Base-by-base conservation (phyloP, 1,284 basidiomycete genomes). In the Phellopilus nigrolimitatus region DNA sequence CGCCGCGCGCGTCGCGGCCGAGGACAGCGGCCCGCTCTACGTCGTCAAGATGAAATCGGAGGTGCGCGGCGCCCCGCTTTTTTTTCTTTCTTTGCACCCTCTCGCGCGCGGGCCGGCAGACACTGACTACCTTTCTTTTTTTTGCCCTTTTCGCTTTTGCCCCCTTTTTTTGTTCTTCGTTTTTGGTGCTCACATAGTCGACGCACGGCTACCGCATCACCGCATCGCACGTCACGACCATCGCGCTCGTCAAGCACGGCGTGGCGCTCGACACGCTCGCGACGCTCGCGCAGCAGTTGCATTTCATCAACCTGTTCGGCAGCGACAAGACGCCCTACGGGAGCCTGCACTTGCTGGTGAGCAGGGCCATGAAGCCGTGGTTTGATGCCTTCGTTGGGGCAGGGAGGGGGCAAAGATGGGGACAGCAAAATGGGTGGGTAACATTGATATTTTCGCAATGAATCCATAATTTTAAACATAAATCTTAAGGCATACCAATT, bases 321-420 rank as follows among this genome's bases (percentile, higher is more conserved):
- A 90, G 91, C 3, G 87, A 92, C 38, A 86, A 91, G 55, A 86
- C 91, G 1, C 95, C 95, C 0, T 99, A 98, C 63, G 95, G 97
- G 67, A 91, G 91, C 63, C 70, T 99, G 15, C 95, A 98, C 67
- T 91, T 91, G n/a, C 81, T 99, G 24, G 93, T 99, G 9, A 97
- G 95, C 63, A 88, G 84, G 57, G 95, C 93, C 62, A 93, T 98
- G 44, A 95, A 97, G 57, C 95, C 95, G 0, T 98, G 93, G 87
- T 98, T 99, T 62, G 95, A 98, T 67, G 93, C 94, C 10, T 98
- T 97, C 61, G 92, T 97, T 24, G 87, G 86, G 2, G 71, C 82
- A 13, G 36, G 80, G 80, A 15, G 76, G 78, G 47, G 81, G 78
- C 28, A 92, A 92, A 65, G 91, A 92, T 53, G 79, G 77, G 8